These are phyloP conservation scores for Trifolium dubium DNA, from an alignment of 306 rosid genomes.

Conservation along the genomic window DNA sequence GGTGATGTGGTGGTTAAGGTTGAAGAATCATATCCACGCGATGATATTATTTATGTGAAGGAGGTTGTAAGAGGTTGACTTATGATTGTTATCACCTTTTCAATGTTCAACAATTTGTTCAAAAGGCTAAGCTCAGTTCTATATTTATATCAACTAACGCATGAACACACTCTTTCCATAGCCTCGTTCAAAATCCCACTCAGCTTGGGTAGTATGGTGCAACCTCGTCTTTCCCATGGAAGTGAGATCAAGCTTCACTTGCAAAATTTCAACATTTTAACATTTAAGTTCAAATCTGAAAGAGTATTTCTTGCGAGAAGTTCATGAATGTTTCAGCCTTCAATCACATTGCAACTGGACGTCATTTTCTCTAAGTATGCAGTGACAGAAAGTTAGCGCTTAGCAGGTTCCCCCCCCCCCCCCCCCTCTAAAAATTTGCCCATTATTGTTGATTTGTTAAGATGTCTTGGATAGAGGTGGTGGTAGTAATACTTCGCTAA, in stretches of 20 bases:
- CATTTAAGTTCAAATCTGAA: conserved; percentile 33
- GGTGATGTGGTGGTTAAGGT: conserved; percentile 86
- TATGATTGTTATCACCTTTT: conserved; percentile 9
- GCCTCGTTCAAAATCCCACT: conserved; percentile 5
- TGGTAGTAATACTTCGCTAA: conserved; percentile 4
- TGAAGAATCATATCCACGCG: conserved; percentile 91
- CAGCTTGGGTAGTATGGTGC: conserved; percentile 12
- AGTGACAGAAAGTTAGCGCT: conserved; percentile 22
- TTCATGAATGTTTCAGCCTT: conserved; percentile 23
- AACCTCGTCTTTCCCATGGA: conserved; percentile 27
- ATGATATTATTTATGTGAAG: conserved; percentile 72
- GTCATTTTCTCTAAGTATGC: conserved; percentile 29
- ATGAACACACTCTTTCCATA: conserved; percentile 10
- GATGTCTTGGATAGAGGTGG: conserved; percentile 19
- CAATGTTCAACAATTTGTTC: conserved; percentile 2
- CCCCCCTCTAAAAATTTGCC: conserved; percentile 2
- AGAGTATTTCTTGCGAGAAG: conserved; percentile 30
- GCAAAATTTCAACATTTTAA: conserved; percentile 17
- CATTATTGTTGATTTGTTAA: conserved; percentile 26
- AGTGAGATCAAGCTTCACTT: conserved; percentile 18
- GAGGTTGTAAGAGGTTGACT: conserved; percentile 58
- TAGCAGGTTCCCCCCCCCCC: conserved; percentile 34
- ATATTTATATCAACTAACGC: conserved; percentile 1
- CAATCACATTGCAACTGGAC: conserved; percentile 12
- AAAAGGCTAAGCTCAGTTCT: conserved; percentile 35